Evolutionary conservation across 177 flowering plant genomes (phyloP), one percentile per base, ranked within the genome.

Genomic region (Vitis hybrid): DNA sequence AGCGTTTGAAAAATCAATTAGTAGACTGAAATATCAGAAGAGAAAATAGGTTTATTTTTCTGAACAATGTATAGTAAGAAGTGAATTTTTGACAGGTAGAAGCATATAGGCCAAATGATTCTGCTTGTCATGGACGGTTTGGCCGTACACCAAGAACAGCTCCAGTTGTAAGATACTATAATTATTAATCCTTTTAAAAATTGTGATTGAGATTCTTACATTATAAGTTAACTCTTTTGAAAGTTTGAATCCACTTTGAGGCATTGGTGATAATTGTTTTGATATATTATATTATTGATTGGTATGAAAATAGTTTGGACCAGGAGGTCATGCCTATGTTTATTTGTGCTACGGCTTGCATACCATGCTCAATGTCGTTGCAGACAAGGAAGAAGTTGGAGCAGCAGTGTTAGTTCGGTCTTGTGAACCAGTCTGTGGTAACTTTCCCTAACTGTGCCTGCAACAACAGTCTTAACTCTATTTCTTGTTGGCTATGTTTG

Each of bases 271-370:
- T 41, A 32, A 8, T 20, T 65, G 13, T 32, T 32, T 48, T 18
- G 9, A 32, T 73, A 4, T 69, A 18, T 15, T 52, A 1, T 13
- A 20, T 27, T 41, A 9, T 11, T 60, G 6, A 14, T 69, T 74
- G 57, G 57, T 69, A 14, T 46, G 65, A 11, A 21, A 58, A 67
- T 71, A 95, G 99, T 93, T 95, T 87, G 98, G 97, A 72, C 87
- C 87, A 27, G 98, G 98, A 54, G 99, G 99, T 35, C 97, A 88
- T 79, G 93, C 97, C 1, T 95, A 95, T 85, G 95, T 91, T n/a
- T 93, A 95, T 74, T 87, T 93, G 50, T 95, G 99, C 80, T 95
- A 93, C 78, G 98, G 98, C 63, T 85, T 91, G 62, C 98, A 95
- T 79, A 83, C 72, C 21, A 95, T 95, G 98, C 93, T 95, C 52